Percentiles rank a stretch among this genome's conserved stretches.
phyloP scores from a whole-genome alignment of 371 early-diverging fungal genomes.

The Mortierella sp. region DNA sequence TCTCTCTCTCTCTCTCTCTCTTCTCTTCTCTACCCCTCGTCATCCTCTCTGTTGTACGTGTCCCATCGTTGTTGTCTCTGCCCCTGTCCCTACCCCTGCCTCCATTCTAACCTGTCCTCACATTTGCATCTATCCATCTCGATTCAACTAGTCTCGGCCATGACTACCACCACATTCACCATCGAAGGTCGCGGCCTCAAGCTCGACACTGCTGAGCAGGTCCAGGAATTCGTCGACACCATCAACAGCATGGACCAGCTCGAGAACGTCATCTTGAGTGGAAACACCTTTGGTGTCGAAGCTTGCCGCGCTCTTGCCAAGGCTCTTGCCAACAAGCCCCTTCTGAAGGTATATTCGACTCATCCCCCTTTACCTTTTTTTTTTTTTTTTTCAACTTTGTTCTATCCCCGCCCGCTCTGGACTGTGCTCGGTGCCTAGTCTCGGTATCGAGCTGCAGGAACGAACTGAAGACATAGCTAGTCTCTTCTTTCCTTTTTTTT shows the following conservation, averaged over 20 bases:
- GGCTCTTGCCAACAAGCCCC: constrained; percentile 73
- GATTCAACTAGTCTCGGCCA: too few relatives aligned
- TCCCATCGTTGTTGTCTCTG: too few relatives aligned
- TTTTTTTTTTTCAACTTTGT: too few relatives aligned
- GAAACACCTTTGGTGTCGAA: constrained; percentile 96
- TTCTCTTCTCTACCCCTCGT: not conserved
- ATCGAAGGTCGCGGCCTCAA: constrained; percentile 79
- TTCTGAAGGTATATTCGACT: constrained; percentile 71
- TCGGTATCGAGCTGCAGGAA: too few relatives aligned
- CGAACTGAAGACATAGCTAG: too few relatives aligned
- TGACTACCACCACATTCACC: constrained; percentile 57
- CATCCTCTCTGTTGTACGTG: constrained; percentile 1
- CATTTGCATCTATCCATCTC: too few relatives aligned
- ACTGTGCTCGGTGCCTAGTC: not conserved
- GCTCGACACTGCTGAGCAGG: constrained; percentile 87
- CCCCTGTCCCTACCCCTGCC: too few relatives aligned
- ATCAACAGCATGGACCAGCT: constrained; percentile 73
- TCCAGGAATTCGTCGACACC: constrained; percentile 76
- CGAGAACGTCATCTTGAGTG: constrained; percentile 82
- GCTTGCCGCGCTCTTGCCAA: constrained; percentile 86
- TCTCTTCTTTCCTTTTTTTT: too few relatives aligned
- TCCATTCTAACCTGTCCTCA: too few relatives aligned
- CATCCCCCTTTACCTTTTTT: too few relatives aligned
- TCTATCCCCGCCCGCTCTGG: not conserved
- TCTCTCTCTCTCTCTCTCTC: too few relatives aligned